phyloP scores from a whole-genome alignment of 2,329 filamentous ascomycete genomes.

The Xylariaceae sp. region DNA sequence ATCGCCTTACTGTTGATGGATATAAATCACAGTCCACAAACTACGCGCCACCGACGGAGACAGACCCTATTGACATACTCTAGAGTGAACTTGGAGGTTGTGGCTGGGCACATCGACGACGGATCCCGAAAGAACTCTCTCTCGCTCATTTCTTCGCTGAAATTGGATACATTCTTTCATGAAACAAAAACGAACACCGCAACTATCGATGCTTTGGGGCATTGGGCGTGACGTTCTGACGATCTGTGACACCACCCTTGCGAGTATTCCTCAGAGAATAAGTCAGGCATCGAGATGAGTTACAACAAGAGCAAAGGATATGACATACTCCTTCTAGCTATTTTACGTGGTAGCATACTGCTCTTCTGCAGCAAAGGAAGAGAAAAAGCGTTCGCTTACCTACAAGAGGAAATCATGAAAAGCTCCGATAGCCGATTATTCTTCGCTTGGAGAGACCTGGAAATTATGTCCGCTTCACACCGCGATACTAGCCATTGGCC shows the following conservation, averaged over 20 bases:
- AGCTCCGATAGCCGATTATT: conserved; percentile 12
- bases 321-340: conserved; percentile 8
- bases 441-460: conserved; percentile 11
- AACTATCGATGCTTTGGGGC: conserved; percentile 1
- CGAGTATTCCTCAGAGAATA: conserved; percentile 12
- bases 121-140: too few relatives aligned
- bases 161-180: not conserved
- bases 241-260: conserved; percentile 1
- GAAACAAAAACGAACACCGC: not conserved
- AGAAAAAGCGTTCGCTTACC: conserved; percentile 14
- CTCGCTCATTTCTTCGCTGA: not conserved
- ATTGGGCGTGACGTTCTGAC: conserved; percentile 7
- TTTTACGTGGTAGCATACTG: conserved; percentile 15
- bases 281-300: conserved; percentile 6
- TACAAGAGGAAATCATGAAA: conserved; percentile 18
- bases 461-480: conserved; percentile 5
- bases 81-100: not conserved
- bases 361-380: conserved; percentile 12
- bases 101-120: not conserved
- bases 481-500: conserved; percentile 4
- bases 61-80: not conserved
- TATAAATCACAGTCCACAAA: not conserved
- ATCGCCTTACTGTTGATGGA: not conserved
- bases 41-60: not conserved
- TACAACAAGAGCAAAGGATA: conserved; percentile 14